Evolutionary conservation across 495 filamentous ascomycete genomes (phyloP), one percentile per base, ranked within the genome.

Genomic region (Penicillium tannophilum): DNA sequence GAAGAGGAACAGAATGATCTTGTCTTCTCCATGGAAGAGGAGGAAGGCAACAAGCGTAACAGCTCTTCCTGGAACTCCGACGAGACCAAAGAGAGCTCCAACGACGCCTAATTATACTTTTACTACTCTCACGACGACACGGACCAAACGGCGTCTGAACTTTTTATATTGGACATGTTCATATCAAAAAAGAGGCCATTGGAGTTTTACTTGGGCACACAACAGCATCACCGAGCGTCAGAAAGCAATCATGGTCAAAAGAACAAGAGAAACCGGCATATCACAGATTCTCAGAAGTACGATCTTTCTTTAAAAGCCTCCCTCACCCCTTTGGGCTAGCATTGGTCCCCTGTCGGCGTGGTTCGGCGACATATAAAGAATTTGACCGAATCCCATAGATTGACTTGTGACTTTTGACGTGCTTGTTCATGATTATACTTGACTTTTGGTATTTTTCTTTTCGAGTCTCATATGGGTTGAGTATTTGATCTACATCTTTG

Each of bases 11-110:
- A 89, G 54, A 76, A 82, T 19, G 85, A 90, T 26, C 81, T 90
- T 50, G 88, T 92, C n/a, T 93, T 93, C 59, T 85, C 81, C 35
- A 91, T 92, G 88, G 89, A 91, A 63, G 89, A 90, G 55, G 88
- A 90, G 55, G 77, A 78, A 45, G 76, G 73, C 39, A 76, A 76
- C 64, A 80, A 80, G 62, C 73, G 76, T 49, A 75, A 63, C 56
- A 75, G 74, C 53, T 61, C 65, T 6, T 71, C 73, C 9, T 77
- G 72, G 72, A 62, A 57, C 48, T 58, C 45, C 20, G 67, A 67
- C 14, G 67, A 67, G 46, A 69, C 53, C 49, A 67, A 68, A 47
- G 62, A 69, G 49, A 59, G 39, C 24, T 48, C 62, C 16, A 57
- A 39, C 28, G 64, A 63, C 28, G 58, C 67, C 26, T 69, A 63